Evolutionary conservation across 1,139 yeast genomes (phyloP).

Genomic region (Blastobotrys apis): DNA sequence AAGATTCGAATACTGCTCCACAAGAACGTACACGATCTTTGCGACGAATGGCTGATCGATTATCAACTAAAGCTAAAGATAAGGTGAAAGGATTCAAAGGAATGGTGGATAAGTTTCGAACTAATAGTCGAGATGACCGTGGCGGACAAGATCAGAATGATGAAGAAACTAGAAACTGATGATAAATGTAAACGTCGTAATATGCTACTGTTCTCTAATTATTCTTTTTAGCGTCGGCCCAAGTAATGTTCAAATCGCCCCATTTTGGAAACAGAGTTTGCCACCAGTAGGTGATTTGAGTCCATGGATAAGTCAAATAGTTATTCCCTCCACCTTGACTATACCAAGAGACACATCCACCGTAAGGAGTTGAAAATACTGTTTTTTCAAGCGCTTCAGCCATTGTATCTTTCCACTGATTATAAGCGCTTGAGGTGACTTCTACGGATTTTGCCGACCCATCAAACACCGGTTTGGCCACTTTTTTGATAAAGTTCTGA

Average conservation of each 20-base stretch:
- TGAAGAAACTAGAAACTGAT: too few relatives aligned
- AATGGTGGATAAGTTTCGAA: too few relatives aligned
- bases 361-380: constrained; percentile 17
- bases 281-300: constrained; percentile 18
- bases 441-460: constrained; percentile 13
- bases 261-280: constrained; percentile 13
- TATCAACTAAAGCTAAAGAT: too few relatives aligned
- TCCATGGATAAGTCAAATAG: constrained; percentile 20
- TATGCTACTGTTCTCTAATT: too few relatives aligned
- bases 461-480: constrained; percentile 13
- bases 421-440: constrained; percentile 17
- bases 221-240: too few relatives aligned
- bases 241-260: constrained; percentile 6
- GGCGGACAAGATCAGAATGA: too few relatives aligned
- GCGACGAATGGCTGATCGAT: too few relatives aligned
- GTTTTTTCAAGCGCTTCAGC: constrained; percentile 11
- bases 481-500: constrained; percentile 14
- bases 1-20: too few relatives aligned
- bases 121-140: too few relatives aligned
- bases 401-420: constrained; percentile 15
- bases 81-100: too few relatives aligned
- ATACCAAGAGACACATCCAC: constrained; percentile 22
- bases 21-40: too few relatives aligned
- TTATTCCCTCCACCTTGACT: constrained; percentile 12
- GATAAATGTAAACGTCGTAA: too few relatives aligned